Evolutionary conservation across 179 eudicot genomes (phyloP).

Genomic region (Corrigiola litoralis): DNA sequence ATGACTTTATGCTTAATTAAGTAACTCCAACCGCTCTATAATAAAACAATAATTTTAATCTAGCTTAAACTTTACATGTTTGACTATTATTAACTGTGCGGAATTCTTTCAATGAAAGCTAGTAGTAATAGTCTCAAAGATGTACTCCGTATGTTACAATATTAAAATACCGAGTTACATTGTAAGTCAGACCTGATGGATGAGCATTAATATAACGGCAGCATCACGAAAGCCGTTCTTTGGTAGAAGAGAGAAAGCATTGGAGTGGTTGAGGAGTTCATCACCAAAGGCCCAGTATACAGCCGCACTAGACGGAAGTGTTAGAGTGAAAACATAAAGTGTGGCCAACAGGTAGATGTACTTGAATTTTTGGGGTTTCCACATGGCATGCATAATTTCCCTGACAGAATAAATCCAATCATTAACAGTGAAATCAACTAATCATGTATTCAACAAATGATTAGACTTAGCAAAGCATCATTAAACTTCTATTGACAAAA

Average conservation of each 20-base stretch:
- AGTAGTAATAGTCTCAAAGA: too few relatives aligned
- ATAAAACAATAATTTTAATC: too few relatives aligned
- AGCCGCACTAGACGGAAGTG: slow-evolving; percentile 71
- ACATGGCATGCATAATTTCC: slow-evolving; percentile 90
- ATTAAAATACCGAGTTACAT: too few relatives aligned
- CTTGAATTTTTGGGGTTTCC: slow-evolving; percentile 89
- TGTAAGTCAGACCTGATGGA: slow-evolving; percentile 63
- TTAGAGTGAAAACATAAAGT: slow-evolving; percentile 66
- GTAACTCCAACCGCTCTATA: too few relatives aligned
- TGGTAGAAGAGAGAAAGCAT: slow-evolving; percentile 78
- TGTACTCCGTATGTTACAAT: too few relatives aligned
- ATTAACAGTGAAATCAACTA: not conserved
- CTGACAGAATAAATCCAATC: slow-evolving; percentile 30
- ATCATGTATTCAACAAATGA: not conserved
- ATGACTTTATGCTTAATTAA: too few relatives aligned
- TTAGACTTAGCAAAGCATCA: not conserved
- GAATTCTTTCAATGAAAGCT: too few relatives aligned
- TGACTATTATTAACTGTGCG: too few relatives aligned
- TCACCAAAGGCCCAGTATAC: slow-evolving; percentile 89
- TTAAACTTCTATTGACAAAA: slow-evolving; percentile 4
- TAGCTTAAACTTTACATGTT: not conserved
- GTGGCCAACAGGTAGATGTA: slow-evolving; percentile 72
- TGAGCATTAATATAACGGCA: slow-evolving; percentile 82
- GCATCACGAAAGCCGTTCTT: slow-evolving; percentile 54
- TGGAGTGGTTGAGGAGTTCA: slow-evolving; percentile 60